Evolutionary conservation across 306 rosid genomes (phyloP), one percentile per base, ranked within the genome.

Genomic region (Lathyrus sativus): DNA sequence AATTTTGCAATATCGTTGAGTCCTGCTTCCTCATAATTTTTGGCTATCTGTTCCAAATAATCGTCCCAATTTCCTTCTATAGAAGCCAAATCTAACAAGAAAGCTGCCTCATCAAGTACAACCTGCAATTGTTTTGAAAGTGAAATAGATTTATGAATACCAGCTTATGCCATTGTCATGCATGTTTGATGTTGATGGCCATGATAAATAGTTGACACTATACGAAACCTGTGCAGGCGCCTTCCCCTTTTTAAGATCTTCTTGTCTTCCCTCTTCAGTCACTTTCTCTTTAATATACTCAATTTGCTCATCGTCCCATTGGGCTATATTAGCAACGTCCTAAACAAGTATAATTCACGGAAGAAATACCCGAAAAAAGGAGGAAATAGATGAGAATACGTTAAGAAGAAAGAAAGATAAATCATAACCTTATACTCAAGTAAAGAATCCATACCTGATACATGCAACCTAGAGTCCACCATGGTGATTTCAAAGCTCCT

Each of bases 381-480:
- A n/a, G 7, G 26, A n/a, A 60, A 26, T 2, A 7, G 35, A 43
- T 7, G 53, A 9, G 35, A 44, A 51, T 37, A 26, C 14, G 67
- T 50, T 53, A 41, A 22, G 55, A 75, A 24, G 15, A 44, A 59
- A 22, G 65, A 38, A 66, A 29, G 38, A 44, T 63, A 10, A 3
- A 43, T 10, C 59, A 50, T 22, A 55, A 39, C 6, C 63, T 49
- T 29, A 28, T 38, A 56, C 19, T 6, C 2, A 3, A 3, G 6
- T 55, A 29, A 69, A 26, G 31, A 60, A 45, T 63, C 5, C 48
- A 66, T 76, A 86, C 98, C 81, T 80, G 68, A 68, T 92, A 90
- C 65, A 70, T 82, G 79, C 96, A 93, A 38, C 97, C 96, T n/a
- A 93, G 78, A 62, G 98, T 93, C 96, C 98, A 93, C 96, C 98